These are phyloP conservation scores for Dictyophora rubrovolvata DNA, from an alignment of 768 basidiomycete species.

Conservation along the genomic window DNA sequence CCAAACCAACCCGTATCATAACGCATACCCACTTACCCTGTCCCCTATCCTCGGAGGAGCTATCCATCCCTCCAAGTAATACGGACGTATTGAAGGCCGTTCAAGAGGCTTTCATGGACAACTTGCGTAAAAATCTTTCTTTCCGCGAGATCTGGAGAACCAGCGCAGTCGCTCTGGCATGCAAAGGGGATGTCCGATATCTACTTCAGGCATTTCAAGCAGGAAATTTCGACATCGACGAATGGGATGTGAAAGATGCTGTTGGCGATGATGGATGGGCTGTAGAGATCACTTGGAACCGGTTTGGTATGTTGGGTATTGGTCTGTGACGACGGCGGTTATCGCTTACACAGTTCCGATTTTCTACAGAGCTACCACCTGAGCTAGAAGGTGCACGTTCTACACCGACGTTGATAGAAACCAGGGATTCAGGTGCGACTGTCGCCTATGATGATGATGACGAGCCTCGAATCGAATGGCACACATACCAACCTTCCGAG, in stretches of 20 bases:
- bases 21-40: constrained; percentile 39
- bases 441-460: neutral
- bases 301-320: neutral
- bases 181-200: neutral
- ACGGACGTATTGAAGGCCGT: neutral
- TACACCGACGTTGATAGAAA: neutral
- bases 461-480: neutral
- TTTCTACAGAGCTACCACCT: neutral
- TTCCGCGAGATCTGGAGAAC: constrained; percentile 1
- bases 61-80: constrained; percentile 21
- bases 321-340: too few species aligned
- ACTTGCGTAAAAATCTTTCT: neutral
- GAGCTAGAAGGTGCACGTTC: neutral
- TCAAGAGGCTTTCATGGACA: neutral
- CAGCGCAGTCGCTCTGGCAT: constrained; percentile 1
- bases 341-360: neutral
- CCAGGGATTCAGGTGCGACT: neutral
- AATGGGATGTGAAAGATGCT: neutral
- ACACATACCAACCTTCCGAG: neutral
- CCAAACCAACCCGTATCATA: constrained; percentile 30
- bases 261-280: neutral
- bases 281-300: constrained; percentile 3
- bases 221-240: neutral
- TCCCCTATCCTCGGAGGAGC: constrained; percentile 33
- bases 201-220: neutral